Evolutionary conservation across 2,329 filamentous ascomycete species (phyloP), one percentile per base, ranked within the genome.

Genomic region (Colletotrichum truncatum): DNA sequence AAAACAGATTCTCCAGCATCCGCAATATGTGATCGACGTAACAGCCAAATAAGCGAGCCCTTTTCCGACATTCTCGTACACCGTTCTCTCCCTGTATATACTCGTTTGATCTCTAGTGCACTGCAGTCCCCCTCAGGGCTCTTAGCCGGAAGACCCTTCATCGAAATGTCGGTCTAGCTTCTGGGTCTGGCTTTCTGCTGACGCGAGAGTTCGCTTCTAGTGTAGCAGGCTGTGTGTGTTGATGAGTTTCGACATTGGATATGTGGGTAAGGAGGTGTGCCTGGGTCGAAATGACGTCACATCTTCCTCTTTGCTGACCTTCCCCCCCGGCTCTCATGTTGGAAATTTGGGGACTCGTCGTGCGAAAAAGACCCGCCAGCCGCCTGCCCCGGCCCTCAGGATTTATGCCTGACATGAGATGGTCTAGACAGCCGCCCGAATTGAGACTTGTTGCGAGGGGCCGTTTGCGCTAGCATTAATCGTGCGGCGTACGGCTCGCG

Each of bases 221-320:
- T 38, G 26, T 65, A 39, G 26, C 34, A 14, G 28, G 43, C 39
- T 54, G 36, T 38, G 38, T 48, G 45, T 39, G 41, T 53, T 38
- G 60, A 45, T 21, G 36, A 56, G 57, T 25, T 55, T 66, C 63
- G 63, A 63, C 46, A 63, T 52, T 55, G 18, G 30, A 23, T n/a
- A 21, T 63, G 57, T 51, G 57, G 57, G 58, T 56, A 66, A 66
- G 63, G 63, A 56, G 57, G 28, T 51, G 14, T 12, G 28, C 46
- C 38, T 36, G 54, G 38, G 55, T 59, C 38, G 38, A 8, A 34
- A 45, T 66, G 63, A 66, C 63, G 58, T 66, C 49, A 66, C 41
- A 38, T 3, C 11, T 51, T 55, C 41, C 61, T 30, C 54, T 45
- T 26, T 58, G 16, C 34, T 32, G n/a, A 23, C 18, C 3, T 21